Evolutionary conservation across 2,329 filamentous ascomycete species (phyloP), one percentile per base, ranked within the genome.

Genomic region (Colletotrichum magnum): DNA sequence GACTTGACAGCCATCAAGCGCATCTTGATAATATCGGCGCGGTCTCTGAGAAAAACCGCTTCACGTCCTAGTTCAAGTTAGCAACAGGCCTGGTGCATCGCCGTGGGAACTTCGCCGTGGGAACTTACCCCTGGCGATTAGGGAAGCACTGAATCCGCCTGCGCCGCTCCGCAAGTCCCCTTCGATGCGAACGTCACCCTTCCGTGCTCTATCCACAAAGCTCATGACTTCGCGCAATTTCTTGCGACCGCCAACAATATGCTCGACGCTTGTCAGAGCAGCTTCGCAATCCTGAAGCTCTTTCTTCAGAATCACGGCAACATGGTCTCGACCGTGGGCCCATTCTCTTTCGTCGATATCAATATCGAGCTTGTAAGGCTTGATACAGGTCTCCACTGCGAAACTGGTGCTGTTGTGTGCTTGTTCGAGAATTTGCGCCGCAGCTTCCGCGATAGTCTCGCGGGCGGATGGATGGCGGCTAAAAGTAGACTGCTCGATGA

Each of bases 351-450:
- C 93, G 76, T 97, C 94, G 52, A 99, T 91, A 75, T 99, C 96
- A 68, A 99, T 97, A 71, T 98, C 94, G 74, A 95, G 98, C 79
- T 99, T 99, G 85, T 95, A 99, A 0, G 97, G 96, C 80, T 99
- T 99, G 81, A 99, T 97, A 78, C 95, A 99, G 78, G 98, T 98
- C 80, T 99, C 96, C 1, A 99, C 93, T 81, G 98, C 96, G 76
- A 99, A 97, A 72, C 93, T 96, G 1, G 97, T 99, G 80, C 95
- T 96, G 82, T 98, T 98, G 72, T 97, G 97, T 15, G 95, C 88
- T 76, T 99, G 96, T 73, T 96, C 96, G 13, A 99, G 83, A 61
- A 99, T 98, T 28, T 90, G 92, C 0, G 94, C 93, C 1, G 94
- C 94, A 1, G 96, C 95, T 74, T 98, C 94, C 56, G 90, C 93